phyloP scores from a whole-genome alignment of 1,284 basidiomycete species.

The Ganoderma boninense region DNA sequence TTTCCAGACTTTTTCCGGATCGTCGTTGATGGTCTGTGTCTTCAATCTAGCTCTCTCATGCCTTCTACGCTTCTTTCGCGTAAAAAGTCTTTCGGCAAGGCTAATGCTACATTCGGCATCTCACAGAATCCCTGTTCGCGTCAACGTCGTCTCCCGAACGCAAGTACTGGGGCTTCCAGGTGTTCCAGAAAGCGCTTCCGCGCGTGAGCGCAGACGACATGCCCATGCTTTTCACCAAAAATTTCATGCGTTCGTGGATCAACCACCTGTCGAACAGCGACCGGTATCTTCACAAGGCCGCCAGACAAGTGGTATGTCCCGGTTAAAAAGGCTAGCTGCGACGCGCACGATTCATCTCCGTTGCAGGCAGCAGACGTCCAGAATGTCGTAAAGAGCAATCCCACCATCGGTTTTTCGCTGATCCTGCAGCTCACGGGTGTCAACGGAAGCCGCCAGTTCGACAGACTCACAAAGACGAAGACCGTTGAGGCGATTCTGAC shows the following conservation, averaged over 20 bases:
- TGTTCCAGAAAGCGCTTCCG: conserved; percentile 85
- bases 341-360: conserved; percentile 8
- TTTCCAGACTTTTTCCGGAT: conserved; percentile 93
- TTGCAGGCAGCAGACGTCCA: conserved; percentile 79
- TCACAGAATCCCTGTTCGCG: conserved; percentile 86
- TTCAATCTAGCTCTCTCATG: conserved; percentile 33
- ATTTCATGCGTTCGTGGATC: conserved; percentile 97
- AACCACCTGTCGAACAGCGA: conserved; percentile 92
- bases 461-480: conserved; percentile 92
- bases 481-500: conserved; percentile 89
- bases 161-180: conserved; percentile 96
- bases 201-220: conserved; percentile 73
- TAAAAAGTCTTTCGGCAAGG: conserved; percentile 11
- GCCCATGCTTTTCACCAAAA: conserved; percentile 92
- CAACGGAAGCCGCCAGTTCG: conserved; percentile 90
- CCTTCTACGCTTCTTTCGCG: not conserved
- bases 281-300: conserved; percentile 90
- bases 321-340: conserved; percentile 3
- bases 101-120: conserved; percentile 14
- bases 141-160: conserved; percentile 86
- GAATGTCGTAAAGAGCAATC: conserved; percentile 77
- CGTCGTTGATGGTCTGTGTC: conserved; percentile 84
- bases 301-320: conserved; percentile 74
- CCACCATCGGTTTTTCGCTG: conserved; percentile 85
- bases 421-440: conserved; percentile 89